Base-by-base conservation (phyloP, 768 basidiomycete species). In the Piloderma croceum region DNA sequence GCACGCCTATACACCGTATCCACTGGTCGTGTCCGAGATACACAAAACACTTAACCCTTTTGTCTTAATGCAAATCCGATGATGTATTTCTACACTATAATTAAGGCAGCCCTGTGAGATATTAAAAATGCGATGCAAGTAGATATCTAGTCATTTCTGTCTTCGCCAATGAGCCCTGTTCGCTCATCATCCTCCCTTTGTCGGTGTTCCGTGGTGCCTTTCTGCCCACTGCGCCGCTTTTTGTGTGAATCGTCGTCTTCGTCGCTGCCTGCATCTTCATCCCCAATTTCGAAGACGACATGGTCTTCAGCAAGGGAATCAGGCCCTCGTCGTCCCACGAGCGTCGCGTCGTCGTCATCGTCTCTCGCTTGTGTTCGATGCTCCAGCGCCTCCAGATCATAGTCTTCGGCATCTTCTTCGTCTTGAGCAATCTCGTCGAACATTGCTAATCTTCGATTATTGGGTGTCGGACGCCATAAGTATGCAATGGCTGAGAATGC, bases 401-500 rank as follows among this genome's bases (percentile, higher is more conserved):
- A 93, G 56, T 92, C 85, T 56, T 96, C 89, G 0, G 90, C 93
- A 49, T 93, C 92, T 52, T 85, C 83, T 55, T 93, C 90, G 53
- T 92, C 85, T 64, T 93, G 91, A 19, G 96, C 90, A 38, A 98
- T 64, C 66, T 99, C 96, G 48, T 97, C 93, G 19, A 90, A 93
- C 85, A 97, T 92, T 24, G 90, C 81, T 46, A 99, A 84, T 83
- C 88, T 81, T 67, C 85, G 74, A 70, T 93, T 92, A 58, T 87
- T 79, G 29, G 72, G 77, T n/a, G 86, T 83, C 20, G 96, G 96
- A 24, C 92, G 77, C 94, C 96, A 99, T 21, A 98, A 69, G 63
- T 79, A 96, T 2, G 88, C 79, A 46, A 97, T 90, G 7, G 76
- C 67, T 45, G 68, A 64, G 60, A 98, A 98, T 24, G 83, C 79